Percentiles rank a stretch among this genome's conserved stretches.
These are phyloP conservation scores for Scytalidium sp. DNA, from an alignment of 2,329 filamentous ascomycete genomes.

Conservation along the genomic window DNA sequence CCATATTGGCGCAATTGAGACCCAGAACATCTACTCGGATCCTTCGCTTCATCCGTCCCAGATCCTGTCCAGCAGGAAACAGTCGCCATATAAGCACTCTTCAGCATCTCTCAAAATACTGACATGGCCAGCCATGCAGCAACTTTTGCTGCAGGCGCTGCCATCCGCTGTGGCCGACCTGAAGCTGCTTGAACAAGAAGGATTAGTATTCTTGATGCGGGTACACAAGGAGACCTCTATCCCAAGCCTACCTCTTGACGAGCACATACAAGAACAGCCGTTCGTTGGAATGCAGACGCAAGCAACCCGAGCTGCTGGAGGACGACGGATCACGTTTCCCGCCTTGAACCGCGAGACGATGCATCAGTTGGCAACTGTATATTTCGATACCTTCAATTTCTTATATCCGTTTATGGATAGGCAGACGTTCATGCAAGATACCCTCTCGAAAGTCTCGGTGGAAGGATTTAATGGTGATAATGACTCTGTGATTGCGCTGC, in stretches of 20 bases:
- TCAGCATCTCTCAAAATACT: slow-evolving; percentile 49
- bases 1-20: slow-evolving; percentile 6
- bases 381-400: slow-evolving; percentile 59
- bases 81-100: slow-evolving; percentile 21
- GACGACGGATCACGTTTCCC: slow-evolving; percentile 22
- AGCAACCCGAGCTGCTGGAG: slow-evolving; percentile 22
- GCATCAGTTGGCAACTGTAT: slow-evolving; percentile 47
- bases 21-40: slow-evolving; percentile 19
- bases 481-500: slow-evolving; percentile 49
- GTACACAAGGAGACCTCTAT: slow-evolving; percentile 18
- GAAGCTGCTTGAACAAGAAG: slow-evolving; percentile 34
- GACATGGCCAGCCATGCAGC: slow-evolving; percentile 44
- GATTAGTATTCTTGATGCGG: slow-evolving; percentile 32
- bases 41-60: slow-evolving; percentile 8
- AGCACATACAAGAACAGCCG: slow-evolving; percentile 15
- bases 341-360: slow-evolving; percentile 46
- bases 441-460: slow-evolving; percentile 41
- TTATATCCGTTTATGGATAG: slow-evolving; percentile 56
- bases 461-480: slow-evolving; percentile 48
- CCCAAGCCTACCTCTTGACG: slow-evolving; percentile 21
- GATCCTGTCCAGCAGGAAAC: slow-evolving; percentile 12
- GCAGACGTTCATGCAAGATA: slow-evolving; percentile 48
- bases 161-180: slow-evolving; percentile 29
- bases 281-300: slow-evolving; percentile 29
- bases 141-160: slow-evolving; percentile 32